phyloP scores from a whole-genome alignment of 331 rosid species.

The Spiraea crenata region DNA sequence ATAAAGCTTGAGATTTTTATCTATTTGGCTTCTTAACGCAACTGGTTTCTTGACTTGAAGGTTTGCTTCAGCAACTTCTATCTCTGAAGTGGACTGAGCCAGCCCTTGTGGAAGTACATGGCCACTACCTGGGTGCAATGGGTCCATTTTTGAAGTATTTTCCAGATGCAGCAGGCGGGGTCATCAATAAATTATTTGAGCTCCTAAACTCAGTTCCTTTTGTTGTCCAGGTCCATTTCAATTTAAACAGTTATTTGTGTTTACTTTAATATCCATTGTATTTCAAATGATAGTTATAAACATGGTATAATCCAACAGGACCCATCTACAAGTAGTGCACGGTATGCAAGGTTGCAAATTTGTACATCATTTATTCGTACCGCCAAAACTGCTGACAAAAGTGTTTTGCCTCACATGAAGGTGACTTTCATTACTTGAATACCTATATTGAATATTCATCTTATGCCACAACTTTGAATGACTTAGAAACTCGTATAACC shows the following conservation, averaged over 20 bases:
- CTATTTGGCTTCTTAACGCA: slow-evolving; percentile 18
- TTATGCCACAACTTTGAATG: neutral
- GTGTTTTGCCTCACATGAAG: slow-evolving; percentile 98
- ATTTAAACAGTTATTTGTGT: slow-evolving; percentile 3
- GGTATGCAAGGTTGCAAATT: slow-evolving; percentile 90
- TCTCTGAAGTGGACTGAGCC: slow-evolving; percentile 89
- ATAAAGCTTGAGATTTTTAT: slow-evolving; percentile 14
- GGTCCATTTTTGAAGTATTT: slow-evolving; percentile 86
- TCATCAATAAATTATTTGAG: slow-evolving; percentile 85
- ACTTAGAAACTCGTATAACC: no score
- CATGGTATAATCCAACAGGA: slow-evolving; percentile 56
- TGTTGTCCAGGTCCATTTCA: slow-evolving; percentile 53
- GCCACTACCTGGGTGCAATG: slow-evolving; percentile 84
- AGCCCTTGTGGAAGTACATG: slow-evolving; percentile 80
- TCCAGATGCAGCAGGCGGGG: slow-evolving; percentile 91
- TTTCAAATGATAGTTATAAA: slow-evolving; percentile 10
- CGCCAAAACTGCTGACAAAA: slow-evolving; percentile 89
- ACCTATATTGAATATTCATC: neutral
- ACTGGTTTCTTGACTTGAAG: slow-evolving; percentile 45
- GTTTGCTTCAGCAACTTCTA: slow-evolving; percentile 83
- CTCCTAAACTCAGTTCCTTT: slow-evolving; percentile 86
- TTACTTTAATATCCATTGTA: slow-evolving; percentile 19
- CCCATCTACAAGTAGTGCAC: slow-evolving; percentile 61
- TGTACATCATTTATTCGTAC: slow-evolving; percentile 95
- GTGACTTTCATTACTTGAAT: slow-evolving; percentile 35